phyloP scores from a whole-genome alignment of 768 basidiomycete genomes.

The Lentinula guzmanii region DNA sequence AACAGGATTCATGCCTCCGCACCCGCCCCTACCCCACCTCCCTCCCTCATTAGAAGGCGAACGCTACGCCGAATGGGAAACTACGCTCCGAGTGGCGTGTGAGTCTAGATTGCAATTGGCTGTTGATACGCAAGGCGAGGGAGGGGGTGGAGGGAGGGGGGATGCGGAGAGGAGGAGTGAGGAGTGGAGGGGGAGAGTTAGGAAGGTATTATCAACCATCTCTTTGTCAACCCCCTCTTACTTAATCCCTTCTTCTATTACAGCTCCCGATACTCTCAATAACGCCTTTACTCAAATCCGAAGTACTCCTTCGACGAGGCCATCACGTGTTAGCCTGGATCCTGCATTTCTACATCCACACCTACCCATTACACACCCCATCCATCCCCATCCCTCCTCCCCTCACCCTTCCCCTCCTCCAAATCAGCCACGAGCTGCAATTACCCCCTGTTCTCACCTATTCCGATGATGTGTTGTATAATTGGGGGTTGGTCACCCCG shows the following conservation, averaged over 20 bases:
- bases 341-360: slow-evolving; percentile 75
- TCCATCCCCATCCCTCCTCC: slow-evolving; percentile 58
- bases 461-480: slow-evolving; percentile 89
- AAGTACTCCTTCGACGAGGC: slow-evolving; percentile 58
- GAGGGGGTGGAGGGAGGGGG: too few relatives aligned
- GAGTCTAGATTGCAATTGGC: slow-evolving; percentile 41
- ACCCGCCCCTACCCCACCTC: slow-evolving; percentile 60
- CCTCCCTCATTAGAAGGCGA: slow-evolving; percentile 19
- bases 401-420: slow-evolving; percentile 70
- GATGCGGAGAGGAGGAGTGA: slow-evolving; percentile 32
- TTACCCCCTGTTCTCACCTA: slow-evolving; percentile 88
- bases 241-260: neutral
- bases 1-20: slow-evolving; percentile 89
- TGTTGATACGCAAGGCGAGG: slow-evolving; percentile 53
- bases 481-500: slow-evolving; percentile 45
- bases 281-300: slow-evolving; percentile 38
- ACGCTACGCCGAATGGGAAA: slow-evolving; percentile 40
- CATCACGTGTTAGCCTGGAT: slow-evolving; percentile 71
- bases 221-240: too few relatives aligned
- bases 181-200: slow-evolving; percentile 49
- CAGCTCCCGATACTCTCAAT: slow-evolving; percentile 56
- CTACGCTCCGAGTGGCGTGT: too few relatives aligned
- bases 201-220: slow-evolving; percentile 30
- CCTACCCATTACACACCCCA: slow-evolving; percentile 40
- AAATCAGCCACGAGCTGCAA: slow-evolving; percentile 52